Evolutionary conservation across 148 eudicot species (phyloP), one percentile per base, ranked within the genome.

Genomic region (Camellia lanceoleosa): DNA sequence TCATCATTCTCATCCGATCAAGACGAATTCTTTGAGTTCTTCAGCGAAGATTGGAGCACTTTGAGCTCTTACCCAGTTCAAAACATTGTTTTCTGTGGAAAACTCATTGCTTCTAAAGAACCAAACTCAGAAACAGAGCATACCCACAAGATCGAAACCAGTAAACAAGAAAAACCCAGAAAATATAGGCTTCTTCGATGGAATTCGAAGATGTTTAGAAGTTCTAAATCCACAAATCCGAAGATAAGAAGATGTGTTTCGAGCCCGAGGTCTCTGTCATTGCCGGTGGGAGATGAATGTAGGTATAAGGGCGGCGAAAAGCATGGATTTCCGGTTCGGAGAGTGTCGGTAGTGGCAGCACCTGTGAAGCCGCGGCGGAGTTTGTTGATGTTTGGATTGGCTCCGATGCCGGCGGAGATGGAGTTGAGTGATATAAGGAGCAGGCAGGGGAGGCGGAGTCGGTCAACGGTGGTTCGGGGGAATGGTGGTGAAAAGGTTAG

Each of bases 21-120:
- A 56, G 84, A 84, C n/a, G 38, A 30, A 1, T 68, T 74, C 42
- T 84, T 84, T 61, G 87, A 84, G 82, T 84, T 84, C 78, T 80
- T 74, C 80, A 81, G 75, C 73, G 68, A 78, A 67, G 80, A 84
- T 60, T 75, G 73, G 72, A 69, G 43, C 30, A 51, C 54, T 12
- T 4, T 62, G 47, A 52, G 11, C n/a, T 7, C 71, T 5, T 3
- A 20, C 70, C 78, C 87, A 52, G 75, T 59, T 42, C 77, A 78
- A 38, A 81, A 81, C 80, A 75, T 84, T 12, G 51, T 84, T 0
- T 74, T 74, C 52, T 74, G 65, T 7, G 77, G 77, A 74, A 74
- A 74, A 65, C n/a, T 74, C 30, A 38, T 74, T 16, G 65, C 65
- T 16, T 74, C 7, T 20, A 60, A 16, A 5, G 49, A 74, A 73